Evolutionary conservation across 345 rosid species (phyloP), one percentile per base, ranked within the genome.

Genomic region (Sisymbrium altissimum): DNA sequence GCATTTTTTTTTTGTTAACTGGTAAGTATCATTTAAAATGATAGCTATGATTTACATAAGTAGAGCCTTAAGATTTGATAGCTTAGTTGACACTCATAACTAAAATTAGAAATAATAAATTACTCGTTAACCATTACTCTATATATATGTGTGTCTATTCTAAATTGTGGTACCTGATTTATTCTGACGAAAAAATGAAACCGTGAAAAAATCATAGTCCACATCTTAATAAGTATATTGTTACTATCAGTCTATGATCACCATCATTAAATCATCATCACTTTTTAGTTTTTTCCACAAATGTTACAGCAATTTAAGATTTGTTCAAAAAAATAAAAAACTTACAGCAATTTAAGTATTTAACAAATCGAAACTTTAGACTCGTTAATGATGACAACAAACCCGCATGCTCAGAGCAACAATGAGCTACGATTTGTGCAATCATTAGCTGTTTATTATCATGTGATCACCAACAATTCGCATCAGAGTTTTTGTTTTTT

Each of bases 331-430:
- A n/a, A n/a, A n/a, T n/a, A n/a, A n/a, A n/a, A n/a, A n/a, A n/a
- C n/a, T n/a, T n/a, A n/a, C n/a, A n/a, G n/a, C n/a, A n/a, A n/a
- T n/a, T n/a, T n/a, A n/a, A n/a, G n/a, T n/a, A n/a, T n/a, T n/a
- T 30, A 62, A 41, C 63, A 72, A 70, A 52, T 52, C 53, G 64
- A 54, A 41, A 30, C 38, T 64, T 54, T 60, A 40, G 40, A 50
- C 39, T 68, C 11, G 69, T 52, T 23, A 68, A 61, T 75, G 70
- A 75, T 75, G 58, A 53, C 41, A 32, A 53, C 41, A 32, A 68
- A 68, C 45, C 79, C 64, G 79, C 79, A 75, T 64, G 79, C 79
- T 60, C 64, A 61, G 18, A 74, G 62, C 36, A 74, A 39, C 60
- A 39, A 50, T 41, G 30, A 61, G 35, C 73, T 48, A 54, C 41